Base-by-base conservation (phyloP, 257 asterid genomes). In the Euphrasia confusa region DNA sequence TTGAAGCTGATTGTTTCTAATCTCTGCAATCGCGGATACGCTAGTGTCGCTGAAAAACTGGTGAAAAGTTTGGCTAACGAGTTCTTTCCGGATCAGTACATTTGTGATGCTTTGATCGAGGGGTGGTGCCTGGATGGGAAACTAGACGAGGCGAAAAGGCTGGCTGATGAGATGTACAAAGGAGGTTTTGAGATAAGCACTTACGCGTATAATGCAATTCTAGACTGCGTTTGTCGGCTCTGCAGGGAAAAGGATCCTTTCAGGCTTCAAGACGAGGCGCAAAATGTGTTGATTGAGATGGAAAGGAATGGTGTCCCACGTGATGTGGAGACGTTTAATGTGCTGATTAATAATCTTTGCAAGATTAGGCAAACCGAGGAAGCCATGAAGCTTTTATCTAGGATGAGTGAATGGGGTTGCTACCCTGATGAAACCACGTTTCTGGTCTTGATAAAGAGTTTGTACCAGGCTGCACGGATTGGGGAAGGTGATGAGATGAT, bases 401-500 rank as follows among this genome's bases (percentile, higher is more conserved):
- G 79, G 66, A 87, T 93, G 96, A 92, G 84, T 21, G 83, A 78
- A 55, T 87, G 91, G 94, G 91, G 96, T 0, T 93, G 99, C 62
- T 64, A 70, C 58, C 96, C 99, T 0, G 66, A 89, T 45, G 88
- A 85, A 49, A 77, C 81, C 2, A 87, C 95, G 0, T 87, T 77
- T 72, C 72, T 87, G 59, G 80, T 81, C 66, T 75, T 93, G 33
- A 82, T 78, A 58, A 87, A 81, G 88, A 89, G 96, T 75, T 74
- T 93, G 66, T 93, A 84, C 78, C 96, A 83, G 78, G 95, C 99
- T 15, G 99, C 92, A 2, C 69, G 97, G 54, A 73, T 87, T 10
- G 94, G 84, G 2, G 96, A 93, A 64, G 99, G 97, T 0, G 99
- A 89, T 44, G 96, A 93, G 75, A 84, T 93, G 97, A 87, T 93